Base-by-base conservation (phyloP, 257 asterid genomes). In the Lycium barbarum region DNA sequence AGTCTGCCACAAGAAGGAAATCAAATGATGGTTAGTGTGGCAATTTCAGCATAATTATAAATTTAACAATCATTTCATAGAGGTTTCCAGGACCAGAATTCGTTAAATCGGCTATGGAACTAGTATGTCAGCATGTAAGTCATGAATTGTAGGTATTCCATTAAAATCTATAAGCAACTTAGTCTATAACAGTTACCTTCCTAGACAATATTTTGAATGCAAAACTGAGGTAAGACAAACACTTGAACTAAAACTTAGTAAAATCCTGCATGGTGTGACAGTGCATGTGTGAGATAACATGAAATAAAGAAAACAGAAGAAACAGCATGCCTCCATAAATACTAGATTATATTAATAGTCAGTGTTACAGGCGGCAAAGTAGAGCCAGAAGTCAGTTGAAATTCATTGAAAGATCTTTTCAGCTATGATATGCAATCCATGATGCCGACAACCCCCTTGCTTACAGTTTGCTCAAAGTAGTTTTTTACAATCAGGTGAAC, bases 401-500 rank as follows among this genome's bases (percentile, higher is more conserved):
- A 84, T 86, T 88, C n/a, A 91, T 89, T 92, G 92, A 12, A 84
- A 51, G 88, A 89, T 91, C 74, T 47, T 86, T 89, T 88, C 89
- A 84, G 87, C 86, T 55, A 66, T 59, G 79, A 66, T 67, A 83
- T 83, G 83, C 68, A 83, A 67, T 40, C 81, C 84, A 78, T 65
- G 82, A 54, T 68, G 14, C 86, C 67, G 61, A 84, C 89, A 87
- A 33, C 20, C 86, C 88, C 86, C 49, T 89, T 88, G 90, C 90
- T 89, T 89, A 55, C 76, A 79, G 89, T 78, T 87, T 90, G 91
- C 89, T 86, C 88, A 87, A 87, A 84, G 66, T 67, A 85, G 79
- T 61, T 63, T 81, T 84, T 76, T 51, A 10, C 89, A 80, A 89
- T 89, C 89, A 80, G 70, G 71, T 80, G 68, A 84, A 81, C 85